A percentile compares a stretch with the other conserved stretches of the same genome.
Evolutionary conservation across 441 rosid genomes (phyloP).

Genomic region (Francoa sonchifolia): DNA sequence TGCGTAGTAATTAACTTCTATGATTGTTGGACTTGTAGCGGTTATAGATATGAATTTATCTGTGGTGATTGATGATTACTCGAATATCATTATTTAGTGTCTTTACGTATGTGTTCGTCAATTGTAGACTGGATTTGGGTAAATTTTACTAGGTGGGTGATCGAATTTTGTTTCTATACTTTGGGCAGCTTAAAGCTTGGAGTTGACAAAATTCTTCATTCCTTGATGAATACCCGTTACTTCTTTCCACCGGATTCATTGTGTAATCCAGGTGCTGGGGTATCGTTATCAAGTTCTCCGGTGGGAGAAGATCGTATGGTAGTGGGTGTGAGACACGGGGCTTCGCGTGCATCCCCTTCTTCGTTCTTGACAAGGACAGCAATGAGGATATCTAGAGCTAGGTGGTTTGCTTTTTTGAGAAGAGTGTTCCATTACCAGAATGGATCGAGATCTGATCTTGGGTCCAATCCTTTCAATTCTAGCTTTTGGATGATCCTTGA

Average conservation of each 20-base stretch:
- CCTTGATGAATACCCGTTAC: constrained; percentile 50
- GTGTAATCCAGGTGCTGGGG: constrained; percentile 27
- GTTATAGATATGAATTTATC: too few relatives aligned
- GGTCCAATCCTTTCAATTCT: constrained; percentile 85
- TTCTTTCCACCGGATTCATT: constrained; percentile 31
- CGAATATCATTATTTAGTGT: too few relatives aligned
- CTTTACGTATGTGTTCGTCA: too few relatives aligned
- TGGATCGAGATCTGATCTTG: constrained; percentile 79
- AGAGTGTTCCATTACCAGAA: constrained; percentile 95
- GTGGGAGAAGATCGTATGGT: constrained; percentile 20
- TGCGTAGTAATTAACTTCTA: too few relatives aligned
- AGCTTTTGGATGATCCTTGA: constrained; percentile 79
- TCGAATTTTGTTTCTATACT: too few relatives aligned
- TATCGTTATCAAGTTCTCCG: constrained; percentile 33
- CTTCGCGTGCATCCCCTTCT: constrained; percentile 29
- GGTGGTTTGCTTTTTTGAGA: constrained; percentile 83
- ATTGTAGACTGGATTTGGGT: too few relatives aligned
- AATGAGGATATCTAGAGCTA: constrained; percentile 75
- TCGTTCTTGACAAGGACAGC: constrained; percentile 49
- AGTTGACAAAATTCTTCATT: not conserved
- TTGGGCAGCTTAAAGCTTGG: constrained; percentile 4
- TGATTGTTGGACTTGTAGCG: too few relatives aligned
- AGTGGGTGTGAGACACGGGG: constrained; percentile 30
- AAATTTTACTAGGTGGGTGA: too few relatives aligned
- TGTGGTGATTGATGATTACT: too few relatives aligned